Conservation (phyloP, 2,329 filamentous ascomycete species). For the Colletotrichum zoysiae region DNA sequence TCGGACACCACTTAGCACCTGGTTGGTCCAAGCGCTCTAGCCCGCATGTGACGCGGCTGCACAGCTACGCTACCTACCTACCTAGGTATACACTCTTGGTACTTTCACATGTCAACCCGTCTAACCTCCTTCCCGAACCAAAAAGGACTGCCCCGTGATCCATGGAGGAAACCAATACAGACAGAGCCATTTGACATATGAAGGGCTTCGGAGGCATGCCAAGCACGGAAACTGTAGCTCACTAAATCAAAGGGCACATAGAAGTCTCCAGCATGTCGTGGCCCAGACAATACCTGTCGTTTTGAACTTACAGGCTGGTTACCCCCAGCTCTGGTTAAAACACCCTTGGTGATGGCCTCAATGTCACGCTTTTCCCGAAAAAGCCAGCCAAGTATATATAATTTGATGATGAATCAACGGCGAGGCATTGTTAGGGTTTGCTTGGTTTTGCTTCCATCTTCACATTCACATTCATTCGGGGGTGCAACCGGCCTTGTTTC, state of each 20-base stretch:
- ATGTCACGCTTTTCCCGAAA: background rate
- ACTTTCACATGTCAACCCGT: constrained; percentile 7
- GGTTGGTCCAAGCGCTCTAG: background rate
- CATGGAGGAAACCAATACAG: no score
- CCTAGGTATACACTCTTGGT: background rate
- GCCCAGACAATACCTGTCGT: background rate
- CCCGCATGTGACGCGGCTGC: constrained; percentile 35
- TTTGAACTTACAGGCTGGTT: background rate
- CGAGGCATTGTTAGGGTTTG: background rate
- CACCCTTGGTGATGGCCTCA: background rate
- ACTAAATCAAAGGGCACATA: background rate
- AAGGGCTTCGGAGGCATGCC: background rate
- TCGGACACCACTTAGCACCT: constrained; percentile 22
- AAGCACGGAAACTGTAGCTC: background rate
- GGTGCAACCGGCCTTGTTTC: background rate
- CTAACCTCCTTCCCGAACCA: background rate
- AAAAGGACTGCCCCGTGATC: background rate
- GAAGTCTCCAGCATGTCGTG: background rate
- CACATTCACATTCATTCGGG: background rate
- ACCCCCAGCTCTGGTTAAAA: background rate
- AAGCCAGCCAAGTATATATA: background rate
- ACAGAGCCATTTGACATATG: background rate
- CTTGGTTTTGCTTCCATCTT: background rate
- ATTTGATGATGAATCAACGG: background rate
- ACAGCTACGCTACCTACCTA: background rate